Percentiles rank a stretch among this genome's conserved stretches.
These are phyloP conservation scores for Rhizopogon sp. DNA, from an alignment of 768 basidiomycete species.

Conservation along the genomic window DNA sequence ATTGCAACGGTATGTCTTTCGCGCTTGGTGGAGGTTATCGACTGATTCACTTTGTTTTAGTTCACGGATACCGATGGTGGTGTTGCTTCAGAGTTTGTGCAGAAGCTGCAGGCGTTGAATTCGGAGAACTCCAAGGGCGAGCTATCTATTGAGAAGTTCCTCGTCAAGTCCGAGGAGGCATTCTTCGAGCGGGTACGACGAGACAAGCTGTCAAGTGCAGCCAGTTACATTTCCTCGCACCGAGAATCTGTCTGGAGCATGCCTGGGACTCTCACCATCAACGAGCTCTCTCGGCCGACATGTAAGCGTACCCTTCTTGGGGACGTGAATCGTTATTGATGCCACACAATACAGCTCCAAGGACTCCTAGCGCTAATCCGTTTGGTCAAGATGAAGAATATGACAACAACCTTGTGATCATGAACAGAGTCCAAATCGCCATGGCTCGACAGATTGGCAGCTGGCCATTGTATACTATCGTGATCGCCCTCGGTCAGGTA, in stretches of 20 bases:
- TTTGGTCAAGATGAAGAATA: slow-evolving; percentile 44
- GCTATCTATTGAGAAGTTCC: slow-evolving; percentile 86
- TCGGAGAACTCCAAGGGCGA: slow-evolving; percentile 89
- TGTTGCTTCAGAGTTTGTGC: slow-evolving; percentile 84
- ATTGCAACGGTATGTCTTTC: slow-evolving; percentile 66
- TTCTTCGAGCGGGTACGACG: slow-evolving; percentile 90
- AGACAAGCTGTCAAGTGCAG: slow-evolving; percentile 81
- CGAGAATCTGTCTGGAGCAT: slow-evolving; percentile 83
- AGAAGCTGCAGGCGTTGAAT: slow-evolving; percentile 71
- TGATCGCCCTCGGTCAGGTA: slow-evolving; percentile 81
- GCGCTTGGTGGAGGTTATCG: not conserved
- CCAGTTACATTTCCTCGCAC: slow-evolving; percentile 71
- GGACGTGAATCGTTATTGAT: slow-evolving; percentile 3
- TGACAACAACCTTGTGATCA: slow-evolving; percentile 63
- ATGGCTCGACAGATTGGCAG: slow-evolving; percentile 75
- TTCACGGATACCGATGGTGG: slow-evolving; percentile 94
- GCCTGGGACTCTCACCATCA: slow-evolving; percentile 43
- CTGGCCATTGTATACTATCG: slow-evolving; percentile 90
- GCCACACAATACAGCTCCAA: slow-evolving; percentile 20
- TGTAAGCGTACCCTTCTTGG: slow-evolving; percentile 46
- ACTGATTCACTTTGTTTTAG: slow-evolving; percentile 30
- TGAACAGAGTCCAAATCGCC: slow-evolving; percentile 82
- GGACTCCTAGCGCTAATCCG: slow-evolving; percentile 47
- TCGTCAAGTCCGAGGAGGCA: slow-evolving; percentile 87
- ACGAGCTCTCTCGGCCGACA: slow-evolving; percentile 64